Evolutionary conservation across 2,329 filamentous ascomycete species (phyloP).

Genomic region (Ascosphaera aggregata): DNA sequence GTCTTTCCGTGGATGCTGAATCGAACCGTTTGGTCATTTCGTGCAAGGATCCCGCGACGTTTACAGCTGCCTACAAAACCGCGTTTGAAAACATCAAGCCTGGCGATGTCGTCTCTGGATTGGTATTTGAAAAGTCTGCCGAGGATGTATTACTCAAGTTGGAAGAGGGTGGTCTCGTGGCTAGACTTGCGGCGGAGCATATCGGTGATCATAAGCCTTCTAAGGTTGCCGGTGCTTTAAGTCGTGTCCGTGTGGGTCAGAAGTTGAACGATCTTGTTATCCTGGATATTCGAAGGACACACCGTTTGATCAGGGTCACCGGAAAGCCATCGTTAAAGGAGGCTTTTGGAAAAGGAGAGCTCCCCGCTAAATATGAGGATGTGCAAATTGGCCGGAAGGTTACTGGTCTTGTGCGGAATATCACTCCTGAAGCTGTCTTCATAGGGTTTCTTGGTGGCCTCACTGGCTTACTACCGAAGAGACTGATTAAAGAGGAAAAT

Average conservation of each 20-base stretch:
- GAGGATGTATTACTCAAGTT: constrained; percentile 60
- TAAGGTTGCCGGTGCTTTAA: constrained; percentile 54
- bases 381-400: constrained; percentile 44
- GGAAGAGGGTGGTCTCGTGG: constrained; percentile 48
- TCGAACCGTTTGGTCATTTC: constrained; percentile 58
- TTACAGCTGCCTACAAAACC: constrained; percentile 50
- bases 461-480: constrained; percentile 58
- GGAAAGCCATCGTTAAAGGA: constrained; percentile 66
- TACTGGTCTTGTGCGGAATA: constrained; percentile 64
- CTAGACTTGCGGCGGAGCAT: constrained; percentile 52
- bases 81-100: constrained; percentile 51
- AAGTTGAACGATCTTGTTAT: constrained; percentile 61
- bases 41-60: constrained; percentile 69
- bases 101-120: constrained; percentile 53
- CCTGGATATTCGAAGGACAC: constrained; percentile 61
- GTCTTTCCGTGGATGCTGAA: constrained; percentile 56
- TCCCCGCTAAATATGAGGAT: constrained; percentile 50
- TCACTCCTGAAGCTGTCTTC: constrained; percentile 60
- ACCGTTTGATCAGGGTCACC: constrained; percentile 50
- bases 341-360: constrained; percentile 44
- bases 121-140: constrained; percentile 57
- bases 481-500: constrained; percentile 48
- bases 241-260: constrained; percentile 67
- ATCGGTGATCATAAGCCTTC: constrained; percentile 63
- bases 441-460: constrained; percentile 66